Conservation (phyloP, 202 grass and related monocot species). For the Schoenoplectus tabernaemontani region DNA sequence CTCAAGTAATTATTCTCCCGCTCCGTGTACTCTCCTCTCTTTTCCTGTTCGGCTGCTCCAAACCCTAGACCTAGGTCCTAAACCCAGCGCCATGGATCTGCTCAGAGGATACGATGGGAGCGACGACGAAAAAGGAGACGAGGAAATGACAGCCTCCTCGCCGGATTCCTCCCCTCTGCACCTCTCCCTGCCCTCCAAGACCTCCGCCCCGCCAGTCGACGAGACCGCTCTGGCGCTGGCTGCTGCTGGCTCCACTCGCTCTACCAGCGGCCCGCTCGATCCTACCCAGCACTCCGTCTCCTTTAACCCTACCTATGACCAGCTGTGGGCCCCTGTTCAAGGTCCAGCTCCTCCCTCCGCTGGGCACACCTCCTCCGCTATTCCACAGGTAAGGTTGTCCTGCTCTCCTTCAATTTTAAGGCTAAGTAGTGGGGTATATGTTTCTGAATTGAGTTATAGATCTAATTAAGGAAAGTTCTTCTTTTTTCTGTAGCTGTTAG, state of each 20-base stretch:
- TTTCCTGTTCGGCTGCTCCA: background rate
- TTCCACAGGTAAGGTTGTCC: background rate
- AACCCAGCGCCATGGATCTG: conserved; percentile 58
- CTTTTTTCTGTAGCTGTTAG: background rate
- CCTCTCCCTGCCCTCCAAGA: conserved; percentile 47
- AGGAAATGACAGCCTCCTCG: conserved; percentile 25
- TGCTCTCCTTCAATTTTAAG: background rate
- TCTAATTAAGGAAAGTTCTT: background rate
- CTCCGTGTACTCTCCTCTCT: background rate
- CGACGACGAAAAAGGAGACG: conserved; percentile 26
- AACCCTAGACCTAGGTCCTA: conserved; percentile 45
- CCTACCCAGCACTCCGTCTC: conserved; percentile 63
- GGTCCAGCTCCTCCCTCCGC: conserved; percentile 72
- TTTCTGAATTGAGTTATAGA: background rate
- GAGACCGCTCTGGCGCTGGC: conserved; percentile 75
- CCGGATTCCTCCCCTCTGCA: conserved; percentile 57
- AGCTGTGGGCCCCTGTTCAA: conserved; percentile 81
- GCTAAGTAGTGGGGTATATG: background rate
- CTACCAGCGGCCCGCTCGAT: conserved; percentile 62
- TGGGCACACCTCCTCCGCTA: conserved; percentile 49
- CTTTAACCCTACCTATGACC: conserved; percentile 93
- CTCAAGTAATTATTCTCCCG: background rate
- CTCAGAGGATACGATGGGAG: conserved; percentile 53
- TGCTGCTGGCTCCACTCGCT: conserved; percentile 33
- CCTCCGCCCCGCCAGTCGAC: conserved; percentile 67